A percentile compares a stretch with the other conserved stretches of the same genome.
Evolutionary conservation across 345 rosid genomes (phyloP).

Genomic region (Lumnitzera racemosa): DNA sequence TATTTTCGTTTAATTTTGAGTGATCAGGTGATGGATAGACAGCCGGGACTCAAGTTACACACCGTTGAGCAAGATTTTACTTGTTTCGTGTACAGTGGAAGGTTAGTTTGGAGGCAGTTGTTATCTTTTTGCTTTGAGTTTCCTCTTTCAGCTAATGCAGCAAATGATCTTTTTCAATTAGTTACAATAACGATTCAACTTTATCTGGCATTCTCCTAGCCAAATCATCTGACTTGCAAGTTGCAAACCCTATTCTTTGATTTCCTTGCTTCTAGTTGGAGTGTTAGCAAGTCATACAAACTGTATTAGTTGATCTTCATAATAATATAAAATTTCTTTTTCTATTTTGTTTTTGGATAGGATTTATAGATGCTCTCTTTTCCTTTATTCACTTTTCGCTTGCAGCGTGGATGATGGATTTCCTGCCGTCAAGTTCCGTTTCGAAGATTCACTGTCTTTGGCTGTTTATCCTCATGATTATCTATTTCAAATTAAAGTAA

Average conservation of each 20-base stretch:
- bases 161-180: too few relatives aligned
- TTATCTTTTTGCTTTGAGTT: conserved; percentile 5
- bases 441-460: conserved; percentile 53
- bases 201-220: too few relatives aligned
- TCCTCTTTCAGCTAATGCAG: background rate
- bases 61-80: conserved; percentile 53
- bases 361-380: background rate
- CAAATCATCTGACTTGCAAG: too few relatives aligned
- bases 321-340: background rate
- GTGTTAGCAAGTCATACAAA: too few relatives aligned
- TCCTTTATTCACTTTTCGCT: conserved; percentile 9
- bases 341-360: background rate
- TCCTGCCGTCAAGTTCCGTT: conserved; percentile 57
- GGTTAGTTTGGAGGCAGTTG: conserved; percentile 36
- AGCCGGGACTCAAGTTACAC: conserved; percentile 43
- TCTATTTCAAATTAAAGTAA: conserved; percentile 54
- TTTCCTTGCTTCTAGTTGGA: too few relatives aligned
- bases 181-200: too few relatives aligned
- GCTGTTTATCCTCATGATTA: conserved; percentile 63
- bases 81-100: conserved; percentile 46
- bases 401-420: conserved; percentile 64
- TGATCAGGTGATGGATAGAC: conserved; percentile 43
- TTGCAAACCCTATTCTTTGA: too few relatives aligned
- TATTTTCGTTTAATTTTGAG: conserved; percentile 3
- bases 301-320: too few relatives aligned